These are phyloP conservation scores for Sanguinoderma infundibulare DNA, from an alignment of 1,284 basidiomycete genomes.

Conservation along the genomic window DNA sequence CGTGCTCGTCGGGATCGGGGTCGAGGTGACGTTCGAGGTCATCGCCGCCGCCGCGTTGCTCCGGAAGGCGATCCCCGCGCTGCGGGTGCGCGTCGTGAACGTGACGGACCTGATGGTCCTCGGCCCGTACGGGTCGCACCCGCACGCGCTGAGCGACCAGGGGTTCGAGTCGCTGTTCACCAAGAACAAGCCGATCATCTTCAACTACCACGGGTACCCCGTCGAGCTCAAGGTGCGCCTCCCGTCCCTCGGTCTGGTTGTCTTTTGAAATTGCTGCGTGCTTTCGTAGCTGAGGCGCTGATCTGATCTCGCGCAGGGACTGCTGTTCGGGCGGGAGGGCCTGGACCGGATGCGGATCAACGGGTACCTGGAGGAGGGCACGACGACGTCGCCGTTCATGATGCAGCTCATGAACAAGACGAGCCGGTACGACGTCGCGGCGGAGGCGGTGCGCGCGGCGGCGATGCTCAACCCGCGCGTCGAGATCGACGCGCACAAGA, in stretches of 20 bases:
- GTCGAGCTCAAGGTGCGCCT: constrained; percentile 50
- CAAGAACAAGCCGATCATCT: constrained; percentile 66
- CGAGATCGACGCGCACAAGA: constrained; percentile 55
- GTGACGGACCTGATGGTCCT: constrained; percentile 87
- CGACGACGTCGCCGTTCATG: constrained; percentile 73
- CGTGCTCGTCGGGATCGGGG: constrained; percentile 76
- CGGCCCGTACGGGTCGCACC: constrained; percentile 67
- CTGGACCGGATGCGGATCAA: constrained; percentile 55
- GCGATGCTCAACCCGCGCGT: constrained; percentile 55
- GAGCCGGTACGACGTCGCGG: constrained; percentile 67
- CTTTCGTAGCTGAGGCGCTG: not conserved
- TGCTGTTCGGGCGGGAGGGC: constrained; percentile 61
- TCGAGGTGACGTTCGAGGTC: constrained; percentile 78
- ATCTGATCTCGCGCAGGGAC: constrained; percentile 38
- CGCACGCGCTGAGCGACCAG: constrained; percentile 71
- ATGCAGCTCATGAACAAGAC: constrained; percentile 75
- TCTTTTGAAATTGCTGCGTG: no score
- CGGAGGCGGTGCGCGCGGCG: constrained; percentile 58
- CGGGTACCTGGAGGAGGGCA: constrained; percentile 71
- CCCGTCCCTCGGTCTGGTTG: no score
- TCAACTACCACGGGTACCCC: constrained; percentile 89
- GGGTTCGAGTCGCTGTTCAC: constrained; percentile 79
- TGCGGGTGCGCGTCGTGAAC: constrained; percentile 82
- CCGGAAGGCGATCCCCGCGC: constrained; percentile 59
- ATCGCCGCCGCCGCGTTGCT: constrained; percentile 79